Evolutionary conservation across 1,284 basidiomycete genomes (phyloP).

Genomic region (Malassezia dermatis): DNA sequence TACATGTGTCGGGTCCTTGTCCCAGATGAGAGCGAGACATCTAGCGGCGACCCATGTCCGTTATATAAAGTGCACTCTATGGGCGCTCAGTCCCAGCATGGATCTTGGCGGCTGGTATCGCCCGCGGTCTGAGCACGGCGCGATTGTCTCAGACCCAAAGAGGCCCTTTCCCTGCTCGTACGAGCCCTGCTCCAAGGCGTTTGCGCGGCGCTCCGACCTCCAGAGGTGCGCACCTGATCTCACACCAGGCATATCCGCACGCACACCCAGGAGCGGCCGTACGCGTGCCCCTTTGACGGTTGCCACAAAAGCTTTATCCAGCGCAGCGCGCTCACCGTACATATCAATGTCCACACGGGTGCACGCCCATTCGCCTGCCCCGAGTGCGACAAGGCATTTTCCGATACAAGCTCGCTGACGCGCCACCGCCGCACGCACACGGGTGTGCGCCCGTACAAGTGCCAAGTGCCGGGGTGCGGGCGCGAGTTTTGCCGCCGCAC

Average conservation of each 20-base stretch:
- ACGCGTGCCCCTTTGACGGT: conserved; percentile 25
- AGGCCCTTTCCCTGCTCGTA: conserved; percentile 1
- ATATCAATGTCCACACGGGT: conserved; percentile 66
- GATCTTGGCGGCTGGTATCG: neutral
- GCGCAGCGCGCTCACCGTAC: conserved; percentile 62
- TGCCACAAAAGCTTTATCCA: conserved; percentile 47
- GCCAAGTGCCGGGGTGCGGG: conserved; percentile 32
- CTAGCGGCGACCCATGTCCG: neutral
- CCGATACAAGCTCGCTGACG: conserved; percentile 55
- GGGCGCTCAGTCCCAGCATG: neutral
- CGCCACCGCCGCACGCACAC: conserved; percentile 65
- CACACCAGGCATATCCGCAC: conserved; percentile 34
- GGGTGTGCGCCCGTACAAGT: conserved; percentile 49
- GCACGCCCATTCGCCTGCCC: conserved; percentile 71
- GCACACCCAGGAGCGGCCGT: conserved; percentile 41
- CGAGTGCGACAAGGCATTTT: conserved; percentile 52
- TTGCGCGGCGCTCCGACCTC: conserved; percentile 14
- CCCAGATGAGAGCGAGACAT: neutral
- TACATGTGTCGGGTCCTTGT: neutral
- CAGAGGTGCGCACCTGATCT: conserved; percentile 1
- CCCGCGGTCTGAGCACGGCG: neutral
- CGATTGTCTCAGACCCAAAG: neutral
- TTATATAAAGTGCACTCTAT: neutral
- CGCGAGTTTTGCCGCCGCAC: conserved; percentile 49
- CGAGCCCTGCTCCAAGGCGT: conserved; percentile 8